A percentile compares a stretch with the other conserved stretches of the same genome.
phyloP scores from a whole-genome alignment of 768 basidiomycete genomes.

The Bullera alba region DNA sequence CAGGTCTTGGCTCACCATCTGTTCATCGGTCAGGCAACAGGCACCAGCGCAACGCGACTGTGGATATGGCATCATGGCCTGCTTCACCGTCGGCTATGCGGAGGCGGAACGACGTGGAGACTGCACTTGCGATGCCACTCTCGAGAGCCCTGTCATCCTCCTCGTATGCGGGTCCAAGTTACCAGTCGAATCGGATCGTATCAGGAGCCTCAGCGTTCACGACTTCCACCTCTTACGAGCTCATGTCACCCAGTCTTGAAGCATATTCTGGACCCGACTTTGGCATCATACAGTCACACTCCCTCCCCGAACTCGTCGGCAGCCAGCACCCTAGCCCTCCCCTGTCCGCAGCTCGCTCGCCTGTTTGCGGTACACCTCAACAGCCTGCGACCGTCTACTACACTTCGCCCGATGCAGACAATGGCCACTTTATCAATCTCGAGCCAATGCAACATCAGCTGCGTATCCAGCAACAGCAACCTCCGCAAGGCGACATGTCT shows the following conservation, averaged over 20 bases:
- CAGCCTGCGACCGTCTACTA: constrained; percentile 12
- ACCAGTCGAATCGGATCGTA: background rate
- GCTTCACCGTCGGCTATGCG: background rate
- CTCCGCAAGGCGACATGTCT: background rate
- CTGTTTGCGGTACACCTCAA: constrained; percentile 21
- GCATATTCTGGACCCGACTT: background rate
- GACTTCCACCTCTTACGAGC: background rate
- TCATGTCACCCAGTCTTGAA: background rate
- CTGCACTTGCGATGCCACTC: background rate
- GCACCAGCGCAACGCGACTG: background rate
- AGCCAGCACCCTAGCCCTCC: constrained; percentile 10
- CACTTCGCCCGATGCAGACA: constrained; percentile 17
- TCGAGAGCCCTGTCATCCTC: background rate
- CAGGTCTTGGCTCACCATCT: background rate
- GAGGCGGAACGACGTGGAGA: background rate
- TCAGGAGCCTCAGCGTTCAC: background rate
- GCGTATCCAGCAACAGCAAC: background rate
- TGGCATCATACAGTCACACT: background rate
- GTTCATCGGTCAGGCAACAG: background rate
- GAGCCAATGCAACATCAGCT: background rate
- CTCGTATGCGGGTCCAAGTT: background rate
- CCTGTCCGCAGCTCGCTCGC: constrained; percentile 17
- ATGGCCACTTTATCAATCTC: constrained; percentile 6
- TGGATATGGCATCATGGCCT: background rate
- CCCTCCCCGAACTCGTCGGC: background rate